These are phyloP conservation scores for Coemansia sp. DNA, from an alignment of 192 early-diverging fungal species.

Conservation along the genomic window DNA sequence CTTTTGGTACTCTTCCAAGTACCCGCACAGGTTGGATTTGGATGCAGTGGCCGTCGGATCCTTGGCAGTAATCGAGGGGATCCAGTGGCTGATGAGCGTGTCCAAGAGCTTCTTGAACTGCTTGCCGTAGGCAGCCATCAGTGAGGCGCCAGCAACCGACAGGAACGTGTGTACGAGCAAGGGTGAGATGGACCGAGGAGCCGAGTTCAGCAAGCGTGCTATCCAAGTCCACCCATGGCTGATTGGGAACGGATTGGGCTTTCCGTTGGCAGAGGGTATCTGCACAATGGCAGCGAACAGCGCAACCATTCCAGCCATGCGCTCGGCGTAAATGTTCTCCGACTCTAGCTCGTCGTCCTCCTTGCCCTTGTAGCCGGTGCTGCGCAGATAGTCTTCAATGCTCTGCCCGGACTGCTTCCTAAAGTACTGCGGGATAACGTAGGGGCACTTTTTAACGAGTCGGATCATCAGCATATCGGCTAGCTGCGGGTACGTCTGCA, in stretches of 20 bases:
- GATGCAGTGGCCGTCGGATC: conserved; percentile 60
- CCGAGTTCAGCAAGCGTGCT: conserved; percentile 36
- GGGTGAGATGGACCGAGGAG: conserved; percentile 36
- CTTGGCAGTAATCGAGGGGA: conserved; percentile 63
- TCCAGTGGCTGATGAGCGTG: conserved; percentile 67
- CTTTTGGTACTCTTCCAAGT: conserved; percentile 72
- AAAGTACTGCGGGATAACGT: conserved; percentile 33
- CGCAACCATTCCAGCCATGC: conserved; percentile 46
- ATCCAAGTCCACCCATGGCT: conserved; percentile 42
- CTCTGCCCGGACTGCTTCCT: conserved; percentile 11
- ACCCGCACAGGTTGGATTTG: conserved; percentile 66
- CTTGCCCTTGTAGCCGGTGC: conserved; percentile 34
- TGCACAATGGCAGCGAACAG: conserved; percentile 45
- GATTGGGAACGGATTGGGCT: conserved; percentile 16
- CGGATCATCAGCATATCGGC: conserved; percentile 36
- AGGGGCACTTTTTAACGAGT: conserved; percentile 49
- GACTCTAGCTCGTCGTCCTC: conserved; percentile 38
- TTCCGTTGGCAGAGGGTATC: conserved; percentile 6
- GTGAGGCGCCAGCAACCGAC: conserved; percentile 33
- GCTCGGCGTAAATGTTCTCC: conserved; percentile 30
- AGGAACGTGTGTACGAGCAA: conserved; percentile 40
- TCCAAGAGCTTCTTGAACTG: conserved; percentile 31
- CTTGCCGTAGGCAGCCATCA: conserved; percentile 32
- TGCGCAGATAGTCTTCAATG: conserved; percentile 22
- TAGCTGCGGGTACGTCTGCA: conserved; percentile 23